Conservation (phyloP, 768 basidiomycete genomes). For the Boletus patriciae region DNA sequence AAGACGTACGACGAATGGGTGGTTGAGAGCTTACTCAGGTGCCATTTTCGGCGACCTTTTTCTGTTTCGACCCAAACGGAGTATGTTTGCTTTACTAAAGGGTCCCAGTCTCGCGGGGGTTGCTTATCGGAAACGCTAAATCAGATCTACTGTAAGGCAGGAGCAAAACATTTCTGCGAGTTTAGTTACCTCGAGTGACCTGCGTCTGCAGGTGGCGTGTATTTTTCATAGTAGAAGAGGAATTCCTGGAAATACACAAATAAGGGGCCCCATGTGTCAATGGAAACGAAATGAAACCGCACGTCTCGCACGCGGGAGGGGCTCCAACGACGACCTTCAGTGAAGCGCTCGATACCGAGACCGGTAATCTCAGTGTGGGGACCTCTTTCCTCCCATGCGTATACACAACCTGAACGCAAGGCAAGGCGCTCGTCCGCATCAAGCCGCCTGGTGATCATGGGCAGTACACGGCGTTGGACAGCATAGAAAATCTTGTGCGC, state of each 20-base stretch:
- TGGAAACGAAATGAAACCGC: constrained; percentile 27
- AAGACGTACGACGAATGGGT: neutral
- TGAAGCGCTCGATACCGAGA: constrained; percentile 81
- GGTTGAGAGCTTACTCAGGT: constrained; percentile 58
- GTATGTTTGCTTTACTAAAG: constrained; percentile 80
- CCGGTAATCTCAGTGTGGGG: constrained; percentile 75
- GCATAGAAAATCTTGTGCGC: constrained; percentile 82
- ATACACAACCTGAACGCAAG: constrained; percentile 45
- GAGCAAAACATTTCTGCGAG: neutral
- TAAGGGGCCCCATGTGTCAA: constrained; percentile 9
- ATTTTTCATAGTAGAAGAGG: constrained; percentile 82
- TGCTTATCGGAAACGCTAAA: constrained; percentile 45
- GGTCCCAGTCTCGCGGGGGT: constrained; percentile 62
- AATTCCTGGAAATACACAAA: constrained; percentile 58
- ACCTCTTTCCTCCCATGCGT: constrained; percentile 73
- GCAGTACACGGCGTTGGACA: constrained; percentile 58
- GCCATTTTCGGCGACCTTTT: constrained; percentile 74
- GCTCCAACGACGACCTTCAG: constrained; percentile 81
- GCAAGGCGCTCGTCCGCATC: constrained; percentile 74
- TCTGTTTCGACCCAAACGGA: constrained; percentile 72
- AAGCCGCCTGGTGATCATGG: constrained; percentile 74
- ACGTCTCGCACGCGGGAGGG: constrained; percentile 83
- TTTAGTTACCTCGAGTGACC: constrained; percentile 42
- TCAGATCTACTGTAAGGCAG: constrained; percentile 8
- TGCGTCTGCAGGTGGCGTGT: constrained; percentile 47